These are phyloP conservation scores for Scheffersomyces cryptocercus DNA, from an alignment of 1,139 yeast species.

Conservation along the genomic window DNA sequence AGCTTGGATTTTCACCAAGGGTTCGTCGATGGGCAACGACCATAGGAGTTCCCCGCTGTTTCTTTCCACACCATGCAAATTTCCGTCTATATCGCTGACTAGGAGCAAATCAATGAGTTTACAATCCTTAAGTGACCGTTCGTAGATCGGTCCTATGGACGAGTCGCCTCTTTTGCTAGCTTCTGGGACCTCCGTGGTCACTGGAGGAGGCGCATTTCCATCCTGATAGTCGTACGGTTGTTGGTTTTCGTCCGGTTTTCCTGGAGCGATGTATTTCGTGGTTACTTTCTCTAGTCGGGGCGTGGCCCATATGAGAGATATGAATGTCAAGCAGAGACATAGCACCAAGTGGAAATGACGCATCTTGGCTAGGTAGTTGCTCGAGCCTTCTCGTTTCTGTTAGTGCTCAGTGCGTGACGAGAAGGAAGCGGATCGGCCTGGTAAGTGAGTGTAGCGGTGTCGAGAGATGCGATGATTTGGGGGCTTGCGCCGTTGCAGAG, in stretches of 20 bases:
- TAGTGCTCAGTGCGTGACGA: no score
- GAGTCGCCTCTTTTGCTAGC: constrained; percentile 1
- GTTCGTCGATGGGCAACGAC: constrained; percentile 63
- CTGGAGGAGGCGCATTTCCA: constrained; percentile 4
- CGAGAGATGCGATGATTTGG: no score
- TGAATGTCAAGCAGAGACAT: no score
- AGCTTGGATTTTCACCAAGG: constrained; percentile 49
- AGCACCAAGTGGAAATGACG: no score
- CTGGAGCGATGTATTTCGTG: constrained; percentile 10
- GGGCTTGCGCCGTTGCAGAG: no score
- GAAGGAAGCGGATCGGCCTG: no score
- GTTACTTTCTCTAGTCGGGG: constrained; percentile 29
- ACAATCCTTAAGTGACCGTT: constrained; percentile 53
- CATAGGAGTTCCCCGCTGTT: constrained; percentile 75
- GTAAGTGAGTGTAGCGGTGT: no score
- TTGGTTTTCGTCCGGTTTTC: constrained; percentile 2
- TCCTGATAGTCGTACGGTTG: constrained; percentile 3
- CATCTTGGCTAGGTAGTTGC: no score
- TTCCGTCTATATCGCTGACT: constrained; percentile 86
- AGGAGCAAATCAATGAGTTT: constrained; percentile 61
- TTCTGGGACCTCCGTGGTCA: constrained; percentile 4
- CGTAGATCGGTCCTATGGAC: constrained; percentile 33
- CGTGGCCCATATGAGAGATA: constrained; percentile 10
- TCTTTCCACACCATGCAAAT: constrained; percentile 78
- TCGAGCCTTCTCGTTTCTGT: no score